phyloP scores from a whole-genome alignment of 2,329 filamentous ascomycete species.

The Diaporthe caulivora region DNA sequence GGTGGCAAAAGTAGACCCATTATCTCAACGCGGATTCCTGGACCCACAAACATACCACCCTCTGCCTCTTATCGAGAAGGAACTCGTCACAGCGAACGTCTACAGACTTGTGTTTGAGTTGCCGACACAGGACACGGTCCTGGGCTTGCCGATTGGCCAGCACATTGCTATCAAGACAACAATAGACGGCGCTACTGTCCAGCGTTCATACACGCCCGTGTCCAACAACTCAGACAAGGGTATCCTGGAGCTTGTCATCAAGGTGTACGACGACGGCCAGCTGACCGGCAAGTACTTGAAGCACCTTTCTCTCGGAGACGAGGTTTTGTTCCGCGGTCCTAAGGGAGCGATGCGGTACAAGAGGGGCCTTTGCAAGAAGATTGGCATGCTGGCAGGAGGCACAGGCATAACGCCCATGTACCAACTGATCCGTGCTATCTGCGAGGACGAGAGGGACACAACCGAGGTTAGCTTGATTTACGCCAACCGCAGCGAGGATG shows the following conservation, averaged over 20 bases:
- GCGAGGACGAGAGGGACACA: conserved; percentile 68
- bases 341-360: conserved; percentile 68
- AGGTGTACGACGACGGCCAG: conserved; percentile 62
- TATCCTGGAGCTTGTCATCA: conserved; percentile 63
- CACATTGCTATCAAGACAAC: conserved; percentile 65
- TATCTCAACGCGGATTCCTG: conserved; percentile 60
- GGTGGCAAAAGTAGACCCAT: conserved; percentile 52
- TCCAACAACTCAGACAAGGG: conserved; percentile 65
- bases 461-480: conserved; percentile 70
- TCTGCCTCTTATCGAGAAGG: conserved; percentile 58
- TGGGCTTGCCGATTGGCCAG: conserved; percentile 69
- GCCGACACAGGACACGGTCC: conserved; percentile 56
- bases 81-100: conserved; percentile 55
- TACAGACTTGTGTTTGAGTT: conserved; percentile 63
- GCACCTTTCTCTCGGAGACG: conserved; percentile 60
- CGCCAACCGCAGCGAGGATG: conserved; percentile 68
- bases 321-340: conserved; percentile 65
- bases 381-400: conserved; percentile 69
- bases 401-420: conserved; percentile 69
- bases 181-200: conserved; percentile 59
- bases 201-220: conserved; percentile 66
- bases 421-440: conserved; percentile 73
- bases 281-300: conserved; percentile 64
- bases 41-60: conserved; percentile 60
- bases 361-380: conserved; percentile 54